These are phyloP conservation scores for Rhodotorula sp. DNA, from an alignment of 1,284 basidiomycete species.

Conservation along the genomic window DNA sequence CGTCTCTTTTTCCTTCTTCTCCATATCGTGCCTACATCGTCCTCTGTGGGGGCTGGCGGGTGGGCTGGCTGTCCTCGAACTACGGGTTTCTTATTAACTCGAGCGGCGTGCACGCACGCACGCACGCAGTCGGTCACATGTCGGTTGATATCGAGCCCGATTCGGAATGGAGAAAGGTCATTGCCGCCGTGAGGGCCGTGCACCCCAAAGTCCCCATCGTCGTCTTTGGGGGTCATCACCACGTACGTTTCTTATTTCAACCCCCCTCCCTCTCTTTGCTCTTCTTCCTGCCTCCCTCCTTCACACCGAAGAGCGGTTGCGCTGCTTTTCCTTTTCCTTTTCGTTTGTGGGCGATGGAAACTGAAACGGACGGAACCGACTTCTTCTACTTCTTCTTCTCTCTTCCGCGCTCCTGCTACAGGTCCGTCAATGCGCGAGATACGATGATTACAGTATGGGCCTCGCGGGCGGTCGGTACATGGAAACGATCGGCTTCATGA, in stretches of 20 bases:
- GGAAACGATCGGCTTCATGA: slow-evolving; percentile 47
- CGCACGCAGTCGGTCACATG: slow-evolving; percentile 41
- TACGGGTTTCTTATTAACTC: no score
- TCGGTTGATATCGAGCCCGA: slow-evolving; percentile 35
- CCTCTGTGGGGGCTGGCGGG: no score
- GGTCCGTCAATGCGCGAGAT: slow-evolving; percentile 45
- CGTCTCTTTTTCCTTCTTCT: not conserved
- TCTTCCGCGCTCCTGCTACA: slow-evolving; percentile 3
- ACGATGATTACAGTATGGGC: slow-evolving; percentile 44
- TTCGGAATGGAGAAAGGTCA: slow-evolving; percentile 42
- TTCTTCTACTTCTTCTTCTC: no score
- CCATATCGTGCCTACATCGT: not conserved
- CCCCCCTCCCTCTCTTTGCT: not conserved
- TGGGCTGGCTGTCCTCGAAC: no score
- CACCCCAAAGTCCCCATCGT: slow-evolving; percentile 44
- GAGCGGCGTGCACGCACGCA: not conserved
- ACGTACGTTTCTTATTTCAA: slow-evolving; percentile 3
- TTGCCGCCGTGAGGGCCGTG: slow-evolving; percentile 38
- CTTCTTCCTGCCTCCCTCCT: not conserved
- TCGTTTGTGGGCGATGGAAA: not conserved
- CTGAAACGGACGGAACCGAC: no score
- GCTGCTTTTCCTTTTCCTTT: no score
- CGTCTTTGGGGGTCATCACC: slow-evolving; percentile 43
- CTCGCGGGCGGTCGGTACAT: slow-evolving; percentile 47
- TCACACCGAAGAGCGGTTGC: no score